phyloP scores from a whole-genome alignment of 176 grass and related monocot species.

The Alloteropsis semialata region DNA sequence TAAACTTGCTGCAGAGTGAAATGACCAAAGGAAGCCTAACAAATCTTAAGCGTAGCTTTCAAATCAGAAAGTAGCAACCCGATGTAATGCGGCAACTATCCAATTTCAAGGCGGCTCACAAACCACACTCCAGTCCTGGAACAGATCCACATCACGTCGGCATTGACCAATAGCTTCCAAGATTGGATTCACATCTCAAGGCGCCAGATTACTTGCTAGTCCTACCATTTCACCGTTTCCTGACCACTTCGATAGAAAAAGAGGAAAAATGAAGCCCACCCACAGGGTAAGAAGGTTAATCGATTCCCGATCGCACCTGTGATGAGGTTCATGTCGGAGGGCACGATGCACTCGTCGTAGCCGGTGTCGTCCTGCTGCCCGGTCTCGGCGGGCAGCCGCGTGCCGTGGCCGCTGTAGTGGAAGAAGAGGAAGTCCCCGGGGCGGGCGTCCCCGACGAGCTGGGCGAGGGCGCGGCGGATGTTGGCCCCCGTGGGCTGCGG shows the following conservation, averaged over 20 bases:
- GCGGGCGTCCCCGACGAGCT: conserved; percentile 48
- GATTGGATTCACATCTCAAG: conserved; percentile 12
- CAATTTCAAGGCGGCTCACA: background rate
- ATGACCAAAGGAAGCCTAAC: background rate
- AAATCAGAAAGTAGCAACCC: background rate
- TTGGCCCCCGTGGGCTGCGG: conserved; percentile 79
- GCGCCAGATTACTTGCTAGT: background rate
- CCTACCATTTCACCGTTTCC: background rate
- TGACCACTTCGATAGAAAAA: background rate
- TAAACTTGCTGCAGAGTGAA: background rate
- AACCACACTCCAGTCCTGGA: background rate
- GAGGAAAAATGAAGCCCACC: background rate
- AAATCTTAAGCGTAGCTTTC: background rate
- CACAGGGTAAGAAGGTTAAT: background rate
- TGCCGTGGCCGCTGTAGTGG: conserved; percentile 96
- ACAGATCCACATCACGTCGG: conserved; percentile 25
- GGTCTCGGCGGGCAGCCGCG: conserved; percentile 84
- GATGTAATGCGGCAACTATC: too few relatives aligned
- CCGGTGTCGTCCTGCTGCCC: conserved; percentile 88
- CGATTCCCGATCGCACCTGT: conserved; percentile 51
- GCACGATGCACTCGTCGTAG: conserved; percentile 98
- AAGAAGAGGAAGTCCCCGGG: conserved; percentile 84
- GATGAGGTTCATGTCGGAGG: conserved; percentile 97
- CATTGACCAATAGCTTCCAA: background rate
- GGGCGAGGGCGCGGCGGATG: conserved; percentile 58